A percentile compares a stretch with the other conserved stretches of the same genome.
phyloP scores from a whole-genome alignment of 2,329 filamentous ascomycete species.

The Fusarium falciforme region DNA sequence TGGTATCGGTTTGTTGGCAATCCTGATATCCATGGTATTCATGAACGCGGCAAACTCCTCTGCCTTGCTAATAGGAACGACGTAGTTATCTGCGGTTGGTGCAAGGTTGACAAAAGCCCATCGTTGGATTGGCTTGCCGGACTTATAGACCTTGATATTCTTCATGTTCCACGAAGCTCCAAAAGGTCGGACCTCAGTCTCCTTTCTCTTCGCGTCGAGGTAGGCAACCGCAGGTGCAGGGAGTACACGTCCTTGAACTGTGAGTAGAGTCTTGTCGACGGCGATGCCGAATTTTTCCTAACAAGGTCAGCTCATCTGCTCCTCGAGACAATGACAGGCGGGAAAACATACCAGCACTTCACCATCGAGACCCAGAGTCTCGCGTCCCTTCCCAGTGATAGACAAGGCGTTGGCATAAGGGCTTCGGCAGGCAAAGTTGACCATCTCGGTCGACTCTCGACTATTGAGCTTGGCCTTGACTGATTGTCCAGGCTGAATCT shows the following conservation, averaged over 20 bases:
- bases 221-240: slow-evolving; percentile 72
- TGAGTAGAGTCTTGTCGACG: slow-evolving; percentile 72
- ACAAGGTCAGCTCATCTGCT: slow-evolving; percentile 14
- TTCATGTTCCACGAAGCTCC: slow-evolving; percentile 79
- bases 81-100: not conserved
- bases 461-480: slow-evolving; percentile 69
- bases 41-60: slow-evolving; percentile 53
- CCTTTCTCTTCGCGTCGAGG: slow-evolving; percentile 36
- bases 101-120: slow-evolving; percentile 64
- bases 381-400: slow-evolving; percentile 68
- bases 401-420: slow-evolving; percentile 75
- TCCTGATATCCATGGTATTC: slow-evolving; percentile 53
- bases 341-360: slow-evolving; percentile 50
- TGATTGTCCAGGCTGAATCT: slow-evolving; percentile 72
- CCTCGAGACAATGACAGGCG: no score
- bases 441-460: slow-evolving; percentile 75
- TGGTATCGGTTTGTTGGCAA: slow-evolving; percentile 40
- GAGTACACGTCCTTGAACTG: slow-evolving; percentile 78
- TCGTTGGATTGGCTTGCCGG: slow-evolving; percentile 56
- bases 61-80: slow-evolving; percentile 40
- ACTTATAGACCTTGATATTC: slow-evolving; percentile 64
- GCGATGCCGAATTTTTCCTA: slow-evolving; percentile 69
- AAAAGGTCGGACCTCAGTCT: slow-evolving; percentile 47
- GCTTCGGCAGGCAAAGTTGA: slow-evolving; percentile 75
- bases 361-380: slow-evolving; percentile 67